A percentile compares a stretch with the other conserved stretches of the same genome.
Evolutionary conservation across 2,329 filamentous ascomycete genomes (phyloP).

Genomic region (Neoscytalidium dimidiatum): DNA sequence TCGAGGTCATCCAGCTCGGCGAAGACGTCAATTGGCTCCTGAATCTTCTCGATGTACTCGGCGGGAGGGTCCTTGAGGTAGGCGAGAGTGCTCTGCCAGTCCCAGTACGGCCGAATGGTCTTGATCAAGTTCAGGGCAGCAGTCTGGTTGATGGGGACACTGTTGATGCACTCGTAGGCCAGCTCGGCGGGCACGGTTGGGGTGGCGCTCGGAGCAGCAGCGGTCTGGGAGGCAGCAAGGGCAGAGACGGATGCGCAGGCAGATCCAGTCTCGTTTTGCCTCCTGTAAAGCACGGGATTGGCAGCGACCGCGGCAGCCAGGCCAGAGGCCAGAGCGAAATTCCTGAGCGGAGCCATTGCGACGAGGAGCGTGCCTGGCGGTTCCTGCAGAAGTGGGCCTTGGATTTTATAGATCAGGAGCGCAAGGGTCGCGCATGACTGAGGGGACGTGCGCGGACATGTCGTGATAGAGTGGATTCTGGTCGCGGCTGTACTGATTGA

Average conservation of each 20-base stretch:
- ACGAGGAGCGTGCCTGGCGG: neutral
- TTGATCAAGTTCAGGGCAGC: conserved; percentile 41
- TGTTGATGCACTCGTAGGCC: conserved; percentile 48
- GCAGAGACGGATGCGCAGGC: conserved; percentile 21
- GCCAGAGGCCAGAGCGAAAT: conserved; percentile 2
- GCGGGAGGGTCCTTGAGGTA: conserved; percentile 46
- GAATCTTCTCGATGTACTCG: conserved; percentile 49
- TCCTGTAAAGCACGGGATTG: neutral
- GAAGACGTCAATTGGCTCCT: conserved; percentile 46
- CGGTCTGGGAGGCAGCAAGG: conserved; percentile 16
- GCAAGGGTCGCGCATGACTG: neutral
- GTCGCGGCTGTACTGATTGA: conserved; percentile 2
- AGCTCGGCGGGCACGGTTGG: conserved; percentile 44
- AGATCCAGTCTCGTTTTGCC: conserved; percentile 11
- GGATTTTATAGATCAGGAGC: neutral
- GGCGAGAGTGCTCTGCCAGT: conserved; percentile 51
- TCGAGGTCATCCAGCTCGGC: conserved; percentile 43
- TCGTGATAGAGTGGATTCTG: neutral
- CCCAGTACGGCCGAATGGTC: conserved; percentile 44
- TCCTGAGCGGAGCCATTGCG: conserved; percentile 1
- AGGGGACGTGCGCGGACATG: neutral
- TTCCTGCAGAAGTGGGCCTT: neutral
- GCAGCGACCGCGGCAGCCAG: neutral
- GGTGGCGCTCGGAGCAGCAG: conserved; percentile 21
- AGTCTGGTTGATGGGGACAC: conserved; percentile 46